phyloP scores from a whole-genome alignment of 768 basidiomycete genomes.

The Russula olivacea region DNA sequence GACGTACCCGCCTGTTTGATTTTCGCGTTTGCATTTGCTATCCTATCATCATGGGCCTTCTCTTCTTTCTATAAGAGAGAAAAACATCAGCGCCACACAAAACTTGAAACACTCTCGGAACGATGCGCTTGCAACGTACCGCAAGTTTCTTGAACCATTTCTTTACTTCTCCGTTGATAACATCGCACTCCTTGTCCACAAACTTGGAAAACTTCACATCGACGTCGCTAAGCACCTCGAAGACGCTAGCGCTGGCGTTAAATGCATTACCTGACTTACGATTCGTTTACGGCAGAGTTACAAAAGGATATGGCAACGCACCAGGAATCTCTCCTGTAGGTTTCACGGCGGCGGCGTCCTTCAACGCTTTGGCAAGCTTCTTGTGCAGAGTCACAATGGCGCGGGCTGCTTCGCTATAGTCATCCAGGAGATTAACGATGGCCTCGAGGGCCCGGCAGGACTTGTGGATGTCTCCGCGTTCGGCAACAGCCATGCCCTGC shows the following conservation, averaged over 20 bases:
- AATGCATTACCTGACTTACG: slow-evolving; percentile 56
- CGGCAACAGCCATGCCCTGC: slow-evolving; percentile 39
- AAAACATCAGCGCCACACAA: neutral
- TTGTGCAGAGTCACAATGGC: slow-evolving; percentile 62
- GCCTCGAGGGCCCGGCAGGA: slow-evolving; percentile 71
- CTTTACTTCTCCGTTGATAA: slow-evolving; percentile 60
- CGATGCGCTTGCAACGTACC: slow-evolving; percentile 39
- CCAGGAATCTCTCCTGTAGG: slow-evolving; percentile 58
- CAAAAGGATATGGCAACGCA: slow-evolving; percentile 32
- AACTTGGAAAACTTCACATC: slow-evolving; percentile 71
- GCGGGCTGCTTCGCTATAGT: slow-evolving; percentile 67
- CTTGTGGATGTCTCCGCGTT: slow-evolving; percentile 71
- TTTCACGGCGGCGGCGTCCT: slow-evolving; percentile 57
- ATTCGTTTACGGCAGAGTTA: slow-evolving; percentile 7
- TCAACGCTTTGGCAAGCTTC: slow-evolving; percentile 65
- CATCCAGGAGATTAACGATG: slow-evolving; percentile 58
- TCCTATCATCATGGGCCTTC: slow-evolving; percentile 65
- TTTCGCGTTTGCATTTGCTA: slow-evolving; percentile 58
- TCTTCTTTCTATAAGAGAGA: slow-evolving; percentile 65
- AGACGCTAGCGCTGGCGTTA: slow-evolving; percentile 54
- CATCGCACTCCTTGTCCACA: slow-evolving; percentile 66
- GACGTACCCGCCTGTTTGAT: slow-evolving; percentile 68
- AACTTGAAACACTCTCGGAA: too few relatives aligned
- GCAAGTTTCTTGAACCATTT: slow-evolving; percentile 85
- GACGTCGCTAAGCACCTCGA: slow-evolving; percentile 65